Base-by-base conservation (phyloP, 2,329 filamentous ascomycete species). In the Claviceps purpurea region DNA sequence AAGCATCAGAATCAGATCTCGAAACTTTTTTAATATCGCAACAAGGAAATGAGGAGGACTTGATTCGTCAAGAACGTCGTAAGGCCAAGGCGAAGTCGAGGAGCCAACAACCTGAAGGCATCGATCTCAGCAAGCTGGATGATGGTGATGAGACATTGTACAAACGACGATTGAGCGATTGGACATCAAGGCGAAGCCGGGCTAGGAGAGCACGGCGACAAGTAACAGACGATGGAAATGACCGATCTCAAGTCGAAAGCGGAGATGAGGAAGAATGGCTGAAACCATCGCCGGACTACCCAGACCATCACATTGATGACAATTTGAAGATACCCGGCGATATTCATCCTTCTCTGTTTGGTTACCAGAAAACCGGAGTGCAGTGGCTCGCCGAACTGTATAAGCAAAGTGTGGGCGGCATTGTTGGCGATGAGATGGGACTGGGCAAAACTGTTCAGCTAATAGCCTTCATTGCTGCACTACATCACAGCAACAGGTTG, bases 401-500 rank as follows among this genome's bases (percentile, higher is more conserved):
- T 64, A 81, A 83, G 52, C 89, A 96, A 64, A 80, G 85, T 55
- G 89, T 95, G 5, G 93, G 93, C 24, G 93, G 93, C 2, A 97
- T 98, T 51, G 79, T 98, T 41, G 93, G 91, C 5, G 93, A 98
- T 62, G 93, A 98, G 67, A 98, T 98, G 93, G 93, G 94, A 1
- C 72, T 98, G n/a, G 93, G 93, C 4, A 98, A 98, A 70, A 98
- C 93, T 3, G 77, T 82, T 1, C 79, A 81, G 60, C 61, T 79
- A 30, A 81, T 82, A 49, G 83, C 89, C 0, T 95, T 95, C 60
- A 74, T 98, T 48, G 90, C 93, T 2, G 88, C 89, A 2, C 71
- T 98, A 8, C 93, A 98, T 64, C 90, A 96, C 67, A 97, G 89
- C 68, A 87, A 85, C 59, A 87, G 83, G 61, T 77, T 97, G 22